Evolutionary conservation across 2,329 filamentous ascomycete species (phyloP), one percentile per base, ranked within the genome.

Genomic region (Penicillium griseofulvum): DNA sequence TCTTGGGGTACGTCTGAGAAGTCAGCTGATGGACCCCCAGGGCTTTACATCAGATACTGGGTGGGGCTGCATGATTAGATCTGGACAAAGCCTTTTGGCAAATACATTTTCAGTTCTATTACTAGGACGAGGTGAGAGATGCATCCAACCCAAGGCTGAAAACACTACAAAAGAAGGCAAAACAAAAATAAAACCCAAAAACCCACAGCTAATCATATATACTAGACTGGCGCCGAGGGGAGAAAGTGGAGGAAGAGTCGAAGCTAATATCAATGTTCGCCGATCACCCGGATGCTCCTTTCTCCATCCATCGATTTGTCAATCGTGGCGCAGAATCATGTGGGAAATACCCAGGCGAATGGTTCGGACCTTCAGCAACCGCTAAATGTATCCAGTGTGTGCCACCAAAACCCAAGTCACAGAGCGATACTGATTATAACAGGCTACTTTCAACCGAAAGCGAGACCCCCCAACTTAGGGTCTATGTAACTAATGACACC

Each of bases 11-110:
- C 87, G 91, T 48, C 79, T 97, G 63, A 89, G 91, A 67, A 92
- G 81, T 51, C 88, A 91, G 67, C 77, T 97, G 6, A 82, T 85
- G 11, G 90, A 96, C 46, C 84, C 90, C 54, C 81, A 81, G 26
- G 91, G 90, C 5, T 99, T 97, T 74, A 89, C 90, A 11, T 93
- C 91, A 2, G 94, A 99, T 71, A 92, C 90, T 10, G 94, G 94
- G 49, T 99, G 95, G 91, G 94, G 94, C 0, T 99, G 94, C 70
- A 99, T 99, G 94, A 97, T 99, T 65, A 82, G 94, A 56, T 97
- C 93, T 6, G 94, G 94, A 4, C 94, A 99, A 77, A 93, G 90
- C 67, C 80, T 99, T 26, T 79, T 99, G 39, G 93, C 93, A 42
- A 99, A 97, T 73, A 83, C 93, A 1, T 80, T 97, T 65, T 76